These are phyloP conservation scores for Boletus hoseneyae DNA, from an alignment of 1,284 basidiomycete genomes.

Conservation along the genomic window DNA sequence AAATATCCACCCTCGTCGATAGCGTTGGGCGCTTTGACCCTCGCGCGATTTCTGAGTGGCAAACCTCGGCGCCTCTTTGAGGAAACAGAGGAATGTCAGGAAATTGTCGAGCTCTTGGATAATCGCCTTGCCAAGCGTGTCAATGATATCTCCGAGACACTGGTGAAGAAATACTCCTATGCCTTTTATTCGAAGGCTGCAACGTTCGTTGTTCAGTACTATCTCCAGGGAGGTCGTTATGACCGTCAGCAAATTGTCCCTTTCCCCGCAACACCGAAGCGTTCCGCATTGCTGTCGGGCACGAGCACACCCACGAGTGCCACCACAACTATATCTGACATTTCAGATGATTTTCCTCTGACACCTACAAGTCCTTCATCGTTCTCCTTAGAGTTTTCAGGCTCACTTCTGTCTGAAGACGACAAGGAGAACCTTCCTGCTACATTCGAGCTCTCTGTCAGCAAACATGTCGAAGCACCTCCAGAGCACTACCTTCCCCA, in stretches of 20 bases:
- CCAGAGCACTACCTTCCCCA: constrained; percentile 76
- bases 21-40: constrained; percentile 82
- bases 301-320: constrained; percentile 70
- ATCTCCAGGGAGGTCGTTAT: constrained; percentile 76
- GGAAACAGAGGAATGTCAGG: constrained; percentile 72
- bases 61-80: constrained; percentile 75
- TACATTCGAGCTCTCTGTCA: constrained; percentile 65
- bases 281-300: constrained; percentile 46
- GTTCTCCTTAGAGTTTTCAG: constrained; percentile 53
- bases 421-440: constrained; percentile 78
- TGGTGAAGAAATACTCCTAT: constrained; percentile 97
- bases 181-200: constrained; percentile 94
- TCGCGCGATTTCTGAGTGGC: constrained; percentile 85
- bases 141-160: constrained; percentile 86
- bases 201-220: constrained; percentile 88
- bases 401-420: constrained; percentile 51
- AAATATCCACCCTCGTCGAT: constrained; percentile 83
- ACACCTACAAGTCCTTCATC: constrained; percentile 70
- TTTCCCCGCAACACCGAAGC: constrained; percentile 70
- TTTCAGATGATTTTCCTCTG: constrained; percentile 76
- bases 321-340: constrained; percentile 66
- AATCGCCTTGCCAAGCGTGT: constrained; percentile 80
- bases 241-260: constrained; percentile 46
- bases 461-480: constrained; percentile 62
- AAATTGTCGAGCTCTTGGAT: constrained; percentile 85